A percentile compares a stretch with the other conserved stretches of the same genome.
Conservation (phyloP, 1,284 basidiomycete genomes). For the Malassezia arunalokei region DNA sequence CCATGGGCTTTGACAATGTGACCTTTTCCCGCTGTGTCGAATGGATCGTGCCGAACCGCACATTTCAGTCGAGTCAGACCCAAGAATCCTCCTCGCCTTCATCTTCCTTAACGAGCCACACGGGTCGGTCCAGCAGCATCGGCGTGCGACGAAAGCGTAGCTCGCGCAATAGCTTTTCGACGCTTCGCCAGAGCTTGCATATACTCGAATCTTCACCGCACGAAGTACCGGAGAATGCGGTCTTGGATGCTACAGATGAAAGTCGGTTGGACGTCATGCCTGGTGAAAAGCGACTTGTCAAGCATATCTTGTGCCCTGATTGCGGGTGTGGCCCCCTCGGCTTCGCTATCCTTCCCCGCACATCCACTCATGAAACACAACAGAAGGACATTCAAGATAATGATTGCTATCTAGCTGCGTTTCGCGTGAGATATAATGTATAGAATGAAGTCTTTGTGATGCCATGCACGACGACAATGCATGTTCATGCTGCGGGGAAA, state of each 20-base stretch:
- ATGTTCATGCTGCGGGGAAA: too few relatives aligned
- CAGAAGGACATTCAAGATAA: conserved; percentile 12
- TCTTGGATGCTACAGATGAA: background rate
- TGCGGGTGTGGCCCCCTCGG: conserved; percentile 43
- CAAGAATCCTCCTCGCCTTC: background rate
- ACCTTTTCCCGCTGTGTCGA: conserved; percentile 35
- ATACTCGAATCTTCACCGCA: background rate
- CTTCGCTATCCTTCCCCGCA: conserved; percentile 28
- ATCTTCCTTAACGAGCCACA: background rate
- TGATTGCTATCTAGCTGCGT: conserved; percentile 30
- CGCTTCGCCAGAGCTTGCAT: background rate
- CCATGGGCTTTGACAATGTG: conserved; percentile 41
- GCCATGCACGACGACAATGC: too few relatives aligned
- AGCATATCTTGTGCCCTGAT: conserved; percentile 42
- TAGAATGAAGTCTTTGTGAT: conserved; percentile 4
- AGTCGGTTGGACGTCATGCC: conserved; percentile 18
- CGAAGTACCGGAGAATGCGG: background rate
- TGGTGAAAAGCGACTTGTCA: conserved; percentile 30
- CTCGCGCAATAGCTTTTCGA: background rate
- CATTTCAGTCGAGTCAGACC: background rate
- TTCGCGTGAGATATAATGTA: conserved; percentile 32
- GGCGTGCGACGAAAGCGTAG: background rate
- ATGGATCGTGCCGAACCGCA: conserved; percentile 20
- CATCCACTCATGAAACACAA: background rate
- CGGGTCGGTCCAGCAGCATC: background rate